These are phyloP conservation scores for Cutaneotrichosporon sp. DNA, from an alignment of 1,284 basidiomycete species.

Conservation along the genomic window DNA sequence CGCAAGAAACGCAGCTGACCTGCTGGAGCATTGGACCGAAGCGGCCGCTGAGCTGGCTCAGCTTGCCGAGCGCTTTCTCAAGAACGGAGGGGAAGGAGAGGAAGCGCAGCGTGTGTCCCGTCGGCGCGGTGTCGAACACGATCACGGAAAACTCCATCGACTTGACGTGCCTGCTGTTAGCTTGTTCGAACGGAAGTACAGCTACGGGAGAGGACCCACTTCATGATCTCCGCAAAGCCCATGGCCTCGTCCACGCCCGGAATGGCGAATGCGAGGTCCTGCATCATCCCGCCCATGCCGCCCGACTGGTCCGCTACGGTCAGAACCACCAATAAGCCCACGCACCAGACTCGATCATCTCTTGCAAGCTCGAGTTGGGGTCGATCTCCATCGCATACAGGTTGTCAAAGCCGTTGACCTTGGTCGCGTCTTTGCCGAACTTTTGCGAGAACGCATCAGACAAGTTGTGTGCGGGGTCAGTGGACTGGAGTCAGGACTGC, in stretches of 20 bases:
- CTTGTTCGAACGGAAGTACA: constrained; percentile 29
- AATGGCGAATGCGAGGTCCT: constrained; percentile 97
- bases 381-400: constrained; percentile 99
- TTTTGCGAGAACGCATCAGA: constrained; percentile 99
- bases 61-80: constrained; percentile 94
- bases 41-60: constrained; percentile 81
- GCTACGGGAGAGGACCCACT: constrained; percentile 53
- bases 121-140: constrained; percentile 98
- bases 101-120: constrained; percentile 96
- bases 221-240: constrained; percentile 99
- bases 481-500: constrained; percentile 60
- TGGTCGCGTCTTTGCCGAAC: constrained; percentile 98
- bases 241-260: constrained; percentile 99
- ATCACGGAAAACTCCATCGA: constrained; percentile 99
- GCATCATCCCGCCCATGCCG: constrained; percentile 99
- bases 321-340: constrained; percentile 7
- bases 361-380: constrained; percentile 91
- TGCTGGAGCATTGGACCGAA: constrained; percentile 98
- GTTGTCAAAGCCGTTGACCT: constrained; percentile 96
- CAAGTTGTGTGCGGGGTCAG: constrained; percentile 97
- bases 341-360: constrained; percentile 96
- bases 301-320: constrained; percentile 69
- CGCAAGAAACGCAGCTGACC: constrained; percentile 47
- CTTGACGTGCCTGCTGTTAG: constrained; percentile 77
- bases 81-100: constrained; percentile 95